Percentiles rank a stretch among this genome's conserved stretches.
Evolutionary conservation across 176 grass and related monocot species (phyloP).

Genomic region (Triticum urartu): DNA sequence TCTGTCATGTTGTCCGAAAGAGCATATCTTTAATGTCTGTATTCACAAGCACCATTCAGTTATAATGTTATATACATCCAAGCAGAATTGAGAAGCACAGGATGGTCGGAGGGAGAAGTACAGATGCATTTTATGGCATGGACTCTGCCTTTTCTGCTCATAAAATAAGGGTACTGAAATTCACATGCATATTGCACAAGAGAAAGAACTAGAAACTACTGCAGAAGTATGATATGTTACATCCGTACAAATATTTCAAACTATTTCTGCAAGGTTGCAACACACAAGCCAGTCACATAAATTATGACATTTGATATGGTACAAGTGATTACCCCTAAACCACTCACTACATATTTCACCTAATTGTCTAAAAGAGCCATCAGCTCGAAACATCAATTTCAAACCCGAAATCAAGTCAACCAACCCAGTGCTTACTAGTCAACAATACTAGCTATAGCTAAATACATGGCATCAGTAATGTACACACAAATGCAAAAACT

Average conservation of each 20-base stretch:
- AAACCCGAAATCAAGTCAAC: constrained; percentile 45
- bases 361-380: constrained; percentile 32
- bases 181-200: background rate
- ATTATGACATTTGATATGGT: constrained; percentile 30
- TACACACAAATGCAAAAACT: constrained; percentile 36
- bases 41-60: background rate
- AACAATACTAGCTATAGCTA: constrained; percentile 39
- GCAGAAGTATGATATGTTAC: background rate
- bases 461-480: constrained; percentile 36
- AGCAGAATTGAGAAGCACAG: background rate
- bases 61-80: background rate
- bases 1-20: background rate
- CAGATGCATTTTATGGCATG: background rate
- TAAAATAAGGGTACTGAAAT: background rate
- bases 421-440: constrained; percentile 24
- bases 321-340: constrained; percentile 24
- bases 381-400: constrained; percentile 17
- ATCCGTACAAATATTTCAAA: constrained; percentile 23
- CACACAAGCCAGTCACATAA: constrained; percentile 37
- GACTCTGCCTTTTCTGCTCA: background rate
- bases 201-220: background rate
- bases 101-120: background rate
- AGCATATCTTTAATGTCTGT: background rate
- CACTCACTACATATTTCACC: constrained; percentile 33
- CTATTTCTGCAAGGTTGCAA: constrained; percentile 5